Evolutionary conservation across 306 rosid genomes (phyloP), one percentile per base, ranked within the genome.

Genomic region (Herpetospermum pedunculosum): DNA sequence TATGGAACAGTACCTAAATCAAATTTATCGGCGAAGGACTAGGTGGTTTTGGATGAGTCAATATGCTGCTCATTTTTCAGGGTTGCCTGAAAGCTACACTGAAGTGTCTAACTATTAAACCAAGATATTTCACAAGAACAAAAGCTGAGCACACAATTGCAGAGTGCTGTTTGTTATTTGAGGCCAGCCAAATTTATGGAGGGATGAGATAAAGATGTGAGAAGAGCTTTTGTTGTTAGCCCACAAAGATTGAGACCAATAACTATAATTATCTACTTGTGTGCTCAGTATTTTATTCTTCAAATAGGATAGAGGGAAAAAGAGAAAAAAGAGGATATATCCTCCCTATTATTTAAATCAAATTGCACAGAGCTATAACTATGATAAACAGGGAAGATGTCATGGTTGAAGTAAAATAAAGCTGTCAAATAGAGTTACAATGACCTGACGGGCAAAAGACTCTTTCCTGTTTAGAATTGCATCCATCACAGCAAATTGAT

Each of bases 391-490:
- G 69, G 53, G 23, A 23, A 73, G 55, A 62, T 70, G 12, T 26
- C 32, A 76, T 69, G 38, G 18, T 75, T 58, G 28, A 29, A 77
- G 73, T 77, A 75, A 77, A 78, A 78, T 48, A 48, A 9, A 48
- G 21, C 70, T 4, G 48, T 79, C 79, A 69, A 80, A 70, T 70
- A 81, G 76, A 80, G 77, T 77, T 80, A 73, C 49, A 32, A 82
- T 74, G 84, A 94, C 97, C 96, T 82, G 88, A 52, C 70, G 89
- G 23, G 96, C 83, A 84, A 95, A 92, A 72, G 84, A 79, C 81
- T 92, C 93, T 82, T 95, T 95, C 73, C 90, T 90, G 54, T 89
- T 87, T 68, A 95, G 82, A 86, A 91, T 92, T 47, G 92, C 87
- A 78, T 83, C 87, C 97, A 92, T 95, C 78, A 90, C 96, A 76